phyloP scores from a whole-genome alignment of 768 basidiomycete species.

The Auriscalpium vulgare region DNA sequence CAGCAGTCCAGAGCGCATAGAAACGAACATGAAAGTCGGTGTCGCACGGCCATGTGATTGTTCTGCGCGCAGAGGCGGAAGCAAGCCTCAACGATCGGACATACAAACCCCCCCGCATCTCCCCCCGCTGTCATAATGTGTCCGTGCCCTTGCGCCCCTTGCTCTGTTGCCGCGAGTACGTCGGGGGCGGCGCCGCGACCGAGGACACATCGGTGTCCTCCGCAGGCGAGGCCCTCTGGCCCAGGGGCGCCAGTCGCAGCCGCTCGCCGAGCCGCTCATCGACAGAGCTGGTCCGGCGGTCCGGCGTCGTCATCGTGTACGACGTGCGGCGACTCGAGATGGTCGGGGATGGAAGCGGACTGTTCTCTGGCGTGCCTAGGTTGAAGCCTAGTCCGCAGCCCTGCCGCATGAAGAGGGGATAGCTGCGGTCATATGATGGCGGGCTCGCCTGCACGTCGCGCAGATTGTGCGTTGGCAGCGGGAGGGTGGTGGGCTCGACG shows the following conservation, averaged over 20 bases:
- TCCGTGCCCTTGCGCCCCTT: neutral
- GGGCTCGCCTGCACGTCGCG: constrained; percentile 6
- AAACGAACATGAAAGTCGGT: too few species aligned
- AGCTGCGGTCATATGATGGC: neutral
- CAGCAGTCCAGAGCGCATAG: too few species aligned
- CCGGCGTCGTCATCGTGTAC: neutral
- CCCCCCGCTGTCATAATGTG: too few species aligned
- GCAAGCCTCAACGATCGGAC: too few species aligned
- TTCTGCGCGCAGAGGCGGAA: too few species aligned
- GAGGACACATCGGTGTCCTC: neutral
- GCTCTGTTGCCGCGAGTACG: constrained; percentile 7
- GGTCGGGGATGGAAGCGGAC: neutral
- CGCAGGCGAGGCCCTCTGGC: neutral
- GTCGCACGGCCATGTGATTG: too few species aligned
- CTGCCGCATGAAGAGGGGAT: neutral
- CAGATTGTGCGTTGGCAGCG: constrained; percentile 7
- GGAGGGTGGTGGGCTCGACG: constrained; percentile 5
- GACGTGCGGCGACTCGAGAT: too few species aligned
- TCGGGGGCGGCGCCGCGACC: constrained; percentile 8
- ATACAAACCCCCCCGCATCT: too few species aligned
- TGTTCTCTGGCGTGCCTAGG: neutral
- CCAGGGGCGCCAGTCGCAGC: neutral
- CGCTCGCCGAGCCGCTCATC: neutral
- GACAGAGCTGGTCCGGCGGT: neutral
- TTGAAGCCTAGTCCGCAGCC: neutral